Evolutionary conservation across 306 rosid genomes (phyloP).

Genomic region (Bauhinia variegata): DNA sequence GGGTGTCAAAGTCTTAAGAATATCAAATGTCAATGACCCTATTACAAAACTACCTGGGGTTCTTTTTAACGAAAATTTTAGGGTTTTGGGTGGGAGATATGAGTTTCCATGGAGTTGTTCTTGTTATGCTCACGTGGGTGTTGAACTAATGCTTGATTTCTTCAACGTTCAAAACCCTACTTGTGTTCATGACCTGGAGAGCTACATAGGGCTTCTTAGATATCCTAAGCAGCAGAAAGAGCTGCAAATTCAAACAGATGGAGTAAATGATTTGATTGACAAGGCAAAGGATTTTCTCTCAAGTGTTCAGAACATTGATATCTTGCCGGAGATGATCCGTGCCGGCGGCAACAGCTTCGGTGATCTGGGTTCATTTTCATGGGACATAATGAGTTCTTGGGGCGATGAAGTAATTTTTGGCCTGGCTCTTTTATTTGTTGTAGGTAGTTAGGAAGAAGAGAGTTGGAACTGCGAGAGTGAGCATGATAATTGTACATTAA

Average conservation of each 20-base stretch:
- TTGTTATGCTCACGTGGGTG: slow-evolving; percentile 89
- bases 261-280: slow-evolving; percentile 37
- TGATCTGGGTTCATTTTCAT: slow-evolving; percentile 40
- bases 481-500: not conserved
- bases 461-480: not conserved
- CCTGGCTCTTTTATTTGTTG: slow-evolving; percentile 44
- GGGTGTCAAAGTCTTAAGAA: slow-evolving; percentile 76
- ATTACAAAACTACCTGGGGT: slow-evolving; percentile 88
- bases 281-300: slow-evolving; percentile 44
- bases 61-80: slow-evolving; percentile 77
- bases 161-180: slow-evolving; percentile 85
- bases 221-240: slow-evolving; percentile 33
- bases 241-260: slow-evolving; percentile 19
- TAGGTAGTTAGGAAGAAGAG: not conserved
- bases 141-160: slow-evolving; percentile 73
- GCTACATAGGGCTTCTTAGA: slow-evolving; percentile 59
- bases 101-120: slow-evolving; percentile 73
- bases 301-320: slow-evolving; percentile 42
- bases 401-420: slow-evolving; percentile 46
- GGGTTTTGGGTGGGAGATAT: slow-evolving; percentile 69
- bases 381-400: slow-evolving; percentile 40
- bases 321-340: slow-evolving; percentile 36
- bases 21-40: slow-evolving; percentile 81
- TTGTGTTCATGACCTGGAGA: slow-evolving; percentile 85
- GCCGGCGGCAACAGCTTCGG: slow-evolving; percentile 13